Evolutionary conservation across 441 rosid genomes (phyloP).

Genomic region (Erodium texanum): DNA sequence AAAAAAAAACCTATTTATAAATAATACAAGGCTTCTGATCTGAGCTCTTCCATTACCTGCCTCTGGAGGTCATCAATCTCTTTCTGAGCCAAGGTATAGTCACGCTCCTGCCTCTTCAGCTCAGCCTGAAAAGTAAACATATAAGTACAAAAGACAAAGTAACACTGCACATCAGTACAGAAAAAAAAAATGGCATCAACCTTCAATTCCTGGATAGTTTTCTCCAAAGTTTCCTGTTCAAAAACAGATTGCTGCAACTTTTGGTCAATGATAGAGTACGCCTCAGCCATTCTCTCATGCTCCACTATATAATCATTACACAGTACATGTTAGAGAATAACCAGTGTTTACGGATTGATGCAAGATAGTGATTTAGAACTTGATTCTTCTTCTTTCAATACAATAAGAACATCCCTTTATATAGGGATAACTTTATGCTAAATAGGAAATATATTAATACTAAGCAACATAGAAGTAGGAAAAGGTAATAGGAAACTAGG

Average conservation of each 20-base stretch:
- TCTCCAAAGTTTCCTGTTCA: constrained; percentile 70
- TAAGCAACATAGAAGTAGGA: too few species aligned
- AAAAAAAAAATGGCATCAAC: constrained; percentile 22
- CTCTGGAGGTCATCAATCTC: constrained; percentile 9
- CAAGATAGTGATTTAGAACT: too few species aligned
- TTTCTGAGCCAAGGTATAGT: constrained; percentile 4
- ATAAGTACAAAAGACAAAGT: constrained; percentile 8
- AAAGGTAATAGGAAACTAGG: too few species aligned
- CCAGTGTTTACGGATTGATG: too few species aligned
- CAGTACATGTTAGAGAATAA: constrained; percentile 2
- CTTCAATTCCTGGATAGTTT: constrained; percentile 63
- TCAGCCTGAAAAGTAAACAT: constrained; percentile 38
- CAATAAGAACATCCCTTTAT: too few species aligned
- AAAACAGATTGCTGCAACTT: constrained; percentile 66
- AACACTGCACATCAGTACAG: background rate
- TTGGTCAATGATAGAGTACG: constrained; percentile 63
- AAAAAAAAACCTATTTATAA: constrained; percentile 25
- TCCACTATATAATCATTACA: constrained; percentile 52
- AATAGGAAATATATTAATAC: too few species aligned
- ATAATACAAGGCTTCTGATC: background rate
- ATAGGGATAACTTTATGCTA: too few species aligned
- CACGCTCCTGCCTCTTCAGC: constrained; percentile 8
- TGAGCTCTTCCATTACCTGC: constrained; percentile 5
- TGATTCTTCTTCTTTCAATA: too few species aligned
- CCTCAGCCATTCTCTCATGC: constrained; percentile 79